A percentile compares a stretch with the other conserved stretches of the same genome.
Conservation (phyloP, 441 rosid species). For the Pelargonium fulgidum region DNA sequence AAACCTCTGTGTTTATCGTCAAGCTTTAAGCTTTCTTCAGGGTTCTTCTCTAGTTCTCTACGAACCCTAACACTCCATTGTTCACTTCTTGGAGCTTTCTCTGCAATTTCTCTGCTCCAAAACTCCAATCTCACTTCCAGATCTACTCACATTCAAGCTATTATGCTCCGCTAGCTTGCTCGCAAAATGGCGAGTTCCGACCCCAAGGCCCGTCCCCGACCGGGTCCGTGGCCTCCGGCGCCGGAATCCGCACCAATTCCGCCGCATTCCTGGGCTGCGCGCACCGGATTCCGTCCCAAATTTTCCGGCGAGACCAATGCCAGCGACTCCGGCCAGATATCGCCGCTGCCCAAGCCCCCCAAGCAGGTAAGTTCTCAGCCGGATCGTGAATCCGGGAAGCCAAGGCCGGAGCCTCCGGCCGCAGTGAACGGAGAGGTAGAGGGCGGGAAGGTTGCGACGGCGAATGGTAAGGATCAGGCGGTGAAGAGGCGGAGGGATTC, state of each 20-base stretch:
- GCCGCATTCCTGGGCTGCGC: conserved; percentile 89
- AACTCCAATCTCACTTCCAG: neutral
- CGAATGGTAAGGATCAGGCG: conserved; percentile 43
- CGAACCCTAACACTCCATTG: conserved; percentile 2
- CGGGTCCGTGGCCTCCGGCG: conserved; percentile 61
- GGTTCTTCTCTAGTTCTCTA: neutral
- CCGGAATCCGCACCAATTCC: conserved; percentile 73
- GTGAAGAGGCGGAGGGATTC: conserved; percentile 80
- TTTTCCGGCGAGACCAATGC: conserved; percentile 92
- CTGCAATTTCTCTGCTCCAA: neutral
- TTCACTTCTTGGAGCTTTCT: neutral
- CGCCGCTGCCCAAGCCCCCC: conserved; percentile 37
- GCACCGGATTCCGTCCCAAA: conserved; percentile 85
- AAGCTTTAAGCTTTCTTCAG: neutral
- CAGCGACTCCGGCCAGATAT: conserved; percentile 59
- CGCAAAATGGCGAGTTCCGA: conserved; percentile 57
- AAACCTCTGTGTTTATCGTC: neutral
- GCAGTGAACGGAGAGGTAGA: conserved; percentile 32
- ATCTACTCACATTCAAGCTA: neutral
- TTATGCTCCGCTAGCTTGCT: neutral
- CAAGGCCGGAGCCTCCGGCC: conserved; percentile 17
- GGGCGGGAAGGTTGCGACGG: conserved; percentile 22
- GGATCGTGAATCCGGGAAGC: conserved; percentile 67
- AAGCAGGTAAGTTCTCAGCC: conserved; percentile 41
- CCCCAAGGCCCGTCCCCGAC: conserved; percentile 55